phyloP scores from a whole-genome alignment of 2,329 filamentous ascomycete genomes.

The Knoxdaviesia proteae region DNA sequence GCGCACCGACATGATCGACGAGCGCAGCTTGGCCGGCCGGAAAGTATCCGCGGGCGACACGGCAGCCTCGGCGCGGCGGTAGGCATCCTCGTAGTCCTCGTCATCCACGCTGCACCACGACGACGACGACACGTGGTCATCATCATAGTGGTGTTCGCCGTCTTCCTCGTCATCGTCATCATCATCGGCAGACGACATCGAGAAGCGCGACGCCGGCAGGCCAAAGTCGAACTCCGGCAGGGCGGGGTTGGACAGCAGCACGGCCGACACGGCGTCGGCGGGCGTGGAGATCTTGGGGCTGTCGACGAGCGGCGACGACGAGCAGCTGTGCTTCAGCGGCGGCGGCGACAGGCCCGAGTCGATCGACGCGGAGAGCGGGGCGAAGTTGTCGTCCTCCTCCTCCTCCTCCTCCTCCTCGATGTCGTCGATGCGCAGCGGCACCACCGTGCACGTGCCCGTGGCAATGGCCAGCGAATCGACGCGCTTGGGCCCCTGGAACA shows the following conservation, averaged over 20 bases:
- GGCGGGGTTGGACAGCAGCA: background rate
- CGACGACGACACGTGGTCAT: too few relatives aligned
- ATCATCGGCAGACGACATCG: conserved; percentile 1
- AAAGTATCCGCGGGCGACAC: too few relatives aligned
- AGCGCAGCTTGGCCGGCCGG: too few relatives aligned
- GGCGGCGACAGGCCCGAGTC: conserved; percentile 30
- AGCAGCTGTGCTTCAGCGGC: conserved; percentile 21
- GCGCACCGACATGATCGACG: background rate
- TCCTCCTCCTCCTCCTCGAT: conserved; percentile 18
- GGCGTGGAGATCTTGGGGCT: conserved; percentile 3
- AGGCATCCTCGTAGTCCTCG: too few relatives aligned
- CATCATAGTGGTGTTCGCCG: background rate
- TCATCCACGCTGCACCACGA: too few relatives aligned
- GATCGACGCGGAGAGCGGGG: conserved; percentile 22
- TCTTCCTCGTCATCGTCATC: conserved; percentile 2
- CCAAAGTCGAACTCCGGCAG: conserved; percentile 2
- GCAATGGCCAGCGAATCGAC: too few relatives aligned
- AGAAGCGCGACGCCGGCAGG: background rate
- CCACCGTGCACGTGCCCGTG: too few relatives aligned
- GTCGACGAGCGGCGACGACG: conserved; percentile 7
- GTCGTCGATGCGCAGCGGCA: too few relatives aligned
- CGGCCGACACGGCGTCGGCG: background rate
- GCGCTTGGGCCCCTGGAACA: too few relatives aligned
- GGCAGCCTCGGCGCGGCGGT: too few relatives aligned
- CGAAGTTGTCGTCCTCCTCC: conserved; percentile 43